Conservation (phyloP, 1,284 basidiomycete species). For the Tilletia horrida region DNA sequence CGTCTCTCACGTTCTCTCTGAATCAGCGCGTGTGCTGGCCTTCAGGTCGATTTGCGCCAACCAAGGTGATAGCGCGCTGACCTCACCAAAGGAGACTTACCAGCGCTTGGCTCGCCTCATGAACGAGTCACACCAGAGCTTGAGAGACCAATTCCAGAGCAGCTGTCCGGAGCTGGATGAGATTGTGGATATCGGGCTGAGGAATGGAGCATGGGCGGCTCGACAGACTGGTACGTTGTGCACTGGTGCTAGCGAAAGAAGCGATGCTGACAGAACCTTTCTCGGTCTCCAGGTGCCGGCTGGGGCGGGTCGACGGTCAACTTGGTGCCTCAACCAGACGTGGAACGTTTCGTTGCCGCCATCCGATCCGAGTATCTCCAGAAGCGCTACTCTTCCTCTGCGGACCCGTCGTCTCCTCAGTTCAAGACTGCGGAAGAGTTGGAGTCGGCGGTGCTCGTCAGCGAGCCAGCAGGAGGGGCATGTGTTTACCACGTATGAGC, state of each 20-base stretch:
- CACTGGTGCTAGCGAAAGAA: background rate
- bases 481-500: conserved; percentile 29
- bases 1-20: conserved; percentile 48
- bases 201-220: conserved; percentile 44
- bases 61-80: background rate
- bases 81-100: conserved; percentile 28
- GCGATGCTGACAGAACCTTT: background rate
- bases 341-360: conserved; percentile 35
- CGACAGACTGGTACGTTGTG: conserved; percentile 37
- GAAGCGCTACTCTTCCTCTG: conserved; percentile 28
- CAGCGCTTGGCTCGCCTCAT: conserved; percentile 41
- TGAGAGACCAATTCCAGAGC: conserved; percentile 43
- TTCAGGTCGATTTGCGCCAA: conserved; percentile 38
- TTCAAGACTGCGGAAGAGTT: conserved; percentile 33
- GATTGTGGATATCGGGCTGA: conserved; percentile 44
- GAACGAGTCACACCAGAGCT: conserved; percentile 44
- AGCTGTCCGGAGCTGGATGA: conserved; percentile 46
- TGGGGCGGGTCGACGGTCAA: conserved; percentile 53
- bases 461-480: conserved; percentile 48
- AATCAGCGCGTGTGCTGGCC: conserved; percentile 42
- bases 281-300: conserved; percentile 30
- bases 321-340: conserved; percentile 43
- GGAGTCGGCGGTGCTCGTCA: conserved; percentile 44
- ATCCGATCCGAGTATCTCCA: conserved; percentile 38
- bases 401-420: background rate